phyloP scores from a whole-genome alignment of 2,329 filamentous ascomycete genomes.

The Venturiaceae sp. region DNA sequence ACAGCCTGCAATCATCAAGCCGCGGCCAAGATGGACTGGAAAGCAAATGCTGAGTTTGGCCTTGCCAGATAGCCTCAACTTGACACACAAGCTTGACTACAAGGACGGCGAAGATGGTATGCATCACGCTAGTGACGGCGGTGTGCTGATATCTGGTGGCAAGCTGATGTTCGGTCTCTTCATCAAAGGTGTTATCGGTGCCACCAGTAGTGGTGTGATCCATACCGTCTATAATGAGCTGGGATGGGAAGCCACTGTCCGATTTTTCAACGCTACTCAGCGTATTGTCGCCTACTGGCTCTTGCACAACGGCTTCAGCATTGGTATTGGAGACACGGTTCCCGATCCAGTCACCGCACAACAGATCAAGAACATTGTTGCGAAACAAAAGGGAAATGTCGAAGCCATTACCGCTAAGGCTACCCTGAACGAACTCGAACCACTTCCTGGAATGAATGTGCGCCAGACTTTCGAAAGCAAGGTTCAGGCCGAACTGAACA shows the following conservation, averaged over 20 bases:
- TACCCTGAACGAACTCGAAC: constrained; percentile 78
- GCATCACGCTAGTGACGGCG: too few relatives aligned
- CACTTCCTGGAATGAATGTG: constrained; percentile 96
- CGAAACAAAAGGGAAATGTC: constrained; percentile 73
- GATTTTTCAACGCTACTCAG: constrained; percentile 93
- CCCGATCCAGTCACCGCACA: constrained; percentile 71
- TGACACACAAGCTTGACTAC: too few relatives aligned
- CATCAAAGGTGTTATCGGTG: constrained; percentile 90
- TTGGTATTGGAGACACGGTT: constrained; percentile 96
- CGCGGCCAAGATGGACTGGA: constrained; percentile 87
- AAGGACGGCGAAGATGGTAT: too few relatives aligned
- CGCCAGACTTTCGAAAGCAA: constrained; percentile 97
- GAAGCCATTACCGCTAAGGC: constrained; percentile 65
- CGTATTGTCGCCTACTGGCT: constrained; percentile 97
- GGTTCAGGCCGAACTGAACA: constrained; percentile 88
- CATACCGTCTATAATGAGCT: constrained; percentile 96
- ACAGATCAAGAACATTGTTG: constrained; percentile 74
- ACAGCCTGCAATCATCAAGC: constrained; percentile 86
- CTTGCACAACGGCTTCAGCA: constrained; percentile 90
- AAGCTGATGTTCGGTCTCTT: constrained; percentile 85
- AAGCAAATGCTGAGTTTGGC: constrained; percentile 96
- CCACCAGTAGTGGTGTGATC: constrained; percentile 79
- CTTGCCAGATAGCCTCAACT: constrained; percentile 77
- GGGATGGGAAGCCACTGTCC: constrained; percentile 74
- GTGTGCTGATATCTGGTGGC: constrained; percentile 74